These are phyloP conservation scores for Spathaspora girioi DNA, from an alignment of 805 yeast genomes.

Conservation along the genomic window DNA sequence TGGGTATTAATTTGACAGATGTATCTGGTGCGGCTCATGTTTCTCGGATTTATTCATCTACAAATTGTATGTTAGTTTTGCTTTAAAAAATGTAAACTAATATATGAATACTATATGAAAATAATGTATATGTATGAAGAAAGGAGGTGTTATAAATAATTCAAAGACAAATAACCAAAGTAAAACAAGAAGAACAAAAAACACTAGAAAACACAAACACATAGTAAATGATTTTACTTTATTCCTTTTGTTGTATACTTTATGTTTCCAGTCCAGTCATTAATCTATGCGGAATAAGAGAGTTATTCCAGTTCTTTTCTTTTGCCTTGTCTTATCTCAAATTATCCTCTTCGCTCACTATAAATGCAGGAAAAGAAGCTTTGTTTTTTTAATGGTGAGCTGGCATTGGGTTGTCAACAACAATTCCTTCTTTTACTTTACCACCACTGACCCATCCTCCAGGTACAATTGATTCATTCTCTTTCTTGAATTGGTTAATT, in stretches of 20 bases:
- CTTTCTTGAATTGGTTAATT: conserved; percentile 56
- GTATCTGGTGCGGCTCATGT: not conserved
- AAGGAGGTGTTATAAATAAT: not conserved
- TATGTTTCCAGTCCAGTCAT: not conserved
- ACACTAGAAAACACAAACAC: not conserved
- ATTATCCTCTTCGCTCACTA: not conserved
- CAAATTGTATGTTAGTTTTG: not conserved
- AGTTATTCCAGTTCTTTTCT: not conserved
- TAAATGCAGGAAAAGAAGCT: not conserved
- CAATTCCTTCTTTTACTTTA: conserved; percentile 57
- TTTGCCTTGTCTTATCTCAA: not conserved
- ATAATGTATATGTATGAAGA: conserved; percentile 1
- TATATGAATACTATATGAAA: not conserved
- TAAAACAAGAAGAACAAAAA: too few relatives aligned
- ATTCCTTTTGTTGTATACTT: not conserved
- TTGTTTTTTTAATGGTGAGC: conserved; percentile 27
- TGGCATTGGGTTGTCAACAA: conserved; percentile 58
- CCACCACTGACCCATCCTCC: conserved; percentile 81
- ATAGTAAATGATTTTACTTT: not conserved
- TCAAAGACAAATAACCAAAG: not conserved
- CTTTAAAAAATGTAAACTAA: not conserved
- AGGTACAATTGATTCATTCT: conserved; percentile 45
- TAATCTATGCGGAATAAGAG: not conserved
- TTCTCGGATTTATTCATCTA: not conserved
- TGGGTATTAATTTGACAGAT: not conserved